Conservation (phyloP, 2,329 filamentous ascomycete genomes). For the Clathrospora elynae region DNA sequence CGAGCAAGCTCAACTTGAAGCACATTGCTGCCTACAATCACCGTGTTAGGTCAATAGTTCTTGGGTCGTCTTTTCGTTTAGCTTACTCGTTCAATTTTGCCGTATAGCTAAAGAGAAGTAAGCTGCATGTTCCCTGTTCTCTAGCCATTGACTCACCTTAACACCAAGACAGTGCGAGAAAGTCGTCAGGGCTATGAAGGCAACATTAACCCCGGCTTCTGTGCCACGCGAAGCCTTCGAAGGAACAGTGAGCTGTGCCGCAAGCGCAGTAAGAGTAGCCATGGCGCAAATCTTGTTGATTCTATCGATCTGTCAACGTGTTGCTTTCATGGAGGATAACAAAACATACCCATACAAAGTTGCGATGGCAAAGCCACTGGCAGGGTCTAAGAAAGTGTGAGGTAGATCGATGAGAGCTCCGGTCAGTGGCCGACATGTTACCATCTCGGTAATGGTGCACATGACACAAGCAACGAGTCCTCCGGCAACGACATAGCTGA, state of each 20-base stretch:
- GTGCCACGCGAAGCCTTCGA: conserved; percentile 20
- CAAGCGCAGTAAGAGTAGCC: conserved; percentile 31
- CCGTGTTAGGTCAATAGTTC: neutral
- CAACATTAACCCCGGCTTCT: conserved; percentile 29
- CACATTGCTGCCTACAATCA: conserved; percentile 33
- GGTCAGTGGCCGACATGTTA: conserved; percentile 28
- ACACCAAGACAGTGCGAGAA: conserved; percentile 33
- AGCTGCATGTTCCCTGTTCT: neutral
- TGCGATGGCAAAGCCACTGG: conserved; percentile 29
- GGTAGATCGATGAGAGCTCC: conserved; percentile 30
- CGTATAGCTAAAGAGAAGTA: conserved; percentile 30
- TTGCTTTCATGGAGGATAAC: neutral
- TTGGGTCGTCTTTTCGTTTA: neutral
- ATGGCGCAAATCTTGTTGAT: conserved; percentile 31
- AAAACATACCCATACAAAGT: conserved; percentile 21
- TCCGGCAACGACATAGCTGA: conserved; percentile 31
- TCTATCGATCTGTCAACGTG: conserved; percentile 7
- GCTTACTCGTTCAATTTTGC: conserved; percentile 35
- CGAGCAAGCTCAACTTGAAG: conserved; percentile 37
- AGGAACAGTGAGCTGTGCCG: conserved; percentile 26
- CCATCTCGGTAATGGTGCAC: conserved; percentile 33
- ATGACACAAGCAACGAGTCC: conserved; percentile 26
- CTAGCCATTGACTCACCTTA: conserved; percentile 12
- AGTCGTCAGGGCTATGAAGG: conserved; percentile 29
- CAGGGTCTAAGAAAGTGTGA: conserved; percentile 31